phyloP scores from a whole-genome alignment of 1,139 yeast species.

The Lodderomyces margitis region DNA sequence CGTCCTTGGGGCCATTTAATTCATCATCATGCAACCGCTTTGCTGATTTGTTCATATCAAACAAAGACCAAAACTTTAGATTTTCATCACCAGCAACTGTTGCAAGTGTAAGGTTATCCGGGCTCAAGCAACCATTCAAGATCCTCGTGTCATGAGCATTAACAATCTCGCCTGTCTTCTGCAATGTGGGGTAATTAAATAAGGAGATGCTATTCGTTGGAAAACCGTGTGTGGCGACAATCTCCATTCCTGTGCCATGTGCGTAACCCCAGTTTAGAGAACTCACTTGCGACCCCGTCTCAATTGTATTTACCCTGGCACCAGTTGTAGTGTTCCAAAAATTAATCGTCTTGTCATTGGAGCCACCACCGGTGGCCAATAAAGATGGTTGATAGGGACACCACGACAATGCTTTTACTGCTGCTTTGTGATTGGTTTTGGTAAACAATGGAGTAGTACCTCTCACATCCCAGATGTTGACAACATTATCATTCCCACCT shows the following conservation, averaged over 20 bases:
- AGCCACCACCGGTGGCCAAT: constrained; percentile 96
- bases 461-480: constrained; percentile 93
- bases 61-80: constrained; percentile 90
- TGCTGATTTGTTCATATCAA: constrained; percentile 53
- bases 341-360: constrained; percentile 84
- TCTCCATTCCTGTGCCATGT: constrained; percentile 71
- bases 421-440: constrained; percentile 84
- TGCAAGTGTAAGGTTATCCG: constrained; percentile 86
- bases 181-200: constrained; percentile 83
- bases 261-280: constrained; percentile 89
- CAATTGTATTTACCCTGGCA: constrained; percentile 78
- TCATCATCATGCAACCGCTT: constrained; percentile 18
- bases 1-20: constrained; percentile 17
- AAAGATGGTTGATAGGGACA: constrained; percentile 83
- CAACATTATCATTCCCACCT: constrained; percentile 94
- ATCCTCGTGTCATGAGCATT: constrained; percentile 92
- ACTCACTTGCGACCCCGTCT: constrained; percentile 92
- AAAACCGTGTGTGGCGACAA: constrained; percentile 92
- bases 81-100: constrained; percentile 98
- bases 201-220: constrained; percentile 84
- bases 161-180: constrained; percentile 82
- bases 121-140: constrained; percentile 78
- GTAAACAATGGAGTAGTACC: constrained; percentile 57
- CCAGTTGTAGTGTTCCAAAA: constrained; percentile 97
- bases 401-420: constrained; percentile 95